Conservation (phyloP, 768 basidiomycete species). For the Collybiopsis luxurians region DNA sequence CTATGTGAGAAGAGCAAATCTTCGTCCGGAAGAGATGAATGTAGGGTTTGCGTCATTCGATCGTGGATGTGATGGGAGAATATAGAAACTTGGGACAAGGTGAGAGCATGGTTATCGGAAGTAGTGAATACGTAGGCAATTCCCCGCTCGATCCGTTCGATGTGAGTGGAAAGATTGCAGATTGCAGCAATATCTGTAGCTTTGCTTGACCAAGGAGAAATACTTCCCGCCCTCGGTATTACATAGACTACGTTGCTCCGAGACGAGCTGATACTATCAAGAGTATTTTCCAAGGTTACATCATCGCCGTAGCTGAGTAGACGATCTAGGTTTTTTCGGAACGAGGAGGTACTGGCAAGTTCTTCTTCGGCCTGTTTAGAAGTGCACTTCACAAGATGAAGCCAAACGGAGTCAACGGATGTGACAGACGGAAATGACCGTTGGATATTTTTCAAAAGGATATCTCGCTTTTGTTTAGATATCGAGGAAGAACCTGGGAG, state of each 20-base stretch:
- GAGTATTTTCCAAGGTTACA: constrained; percentile 45
- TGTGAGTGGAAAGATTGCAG: constrained; percentile 70
- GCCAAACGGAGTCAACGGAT: constrained; percentile 78
- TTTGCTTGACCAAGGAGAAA: constrained; percentile 99
- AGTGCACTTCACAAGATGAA: constrained; percentile 78
- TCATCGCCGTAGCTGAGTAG: constrained; percentile 88
- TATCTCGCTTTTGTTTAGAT: constrained; percentile 66
- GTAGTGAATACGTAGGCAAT: constrained; percentile 62
- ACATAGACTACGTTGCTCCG: constrained; percentile 60
- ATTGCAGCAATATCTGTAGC: constrained; percentile 92
- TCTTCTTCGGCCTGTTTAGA: constrained; percentile 42
- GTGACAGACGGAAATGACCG: constrained; percentile 45
- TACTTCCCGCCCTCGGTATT: constrained; percentile 81
- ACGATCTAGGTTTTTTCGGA: constrained; percentile 55
- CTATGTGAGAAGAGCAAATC: constrained; percentile 57
- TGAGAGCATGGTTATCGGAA: constrained; percentile 35
- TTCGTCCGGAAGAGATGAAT: constrained; percentile 56
- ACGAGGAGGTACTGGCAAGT: constrained; percentile 42
- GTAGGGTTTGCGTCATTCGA: constrained; percentile 91
- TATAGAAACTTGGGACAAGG: constrained; percentile 41
- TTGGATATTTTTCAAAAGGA: constrained; percentile 62
- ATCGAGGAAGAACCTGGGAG: constrained; percentile 76
- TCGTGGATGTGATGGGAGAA: constrained; percentile 83
- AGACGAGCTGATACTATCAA: constrained; percentile 28
- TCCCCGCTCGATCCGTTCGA: constrained; percentile 88